phyloP scores from a whole-genome alignment of 257 asterid species.

The Primulina eburnea region DNA sequence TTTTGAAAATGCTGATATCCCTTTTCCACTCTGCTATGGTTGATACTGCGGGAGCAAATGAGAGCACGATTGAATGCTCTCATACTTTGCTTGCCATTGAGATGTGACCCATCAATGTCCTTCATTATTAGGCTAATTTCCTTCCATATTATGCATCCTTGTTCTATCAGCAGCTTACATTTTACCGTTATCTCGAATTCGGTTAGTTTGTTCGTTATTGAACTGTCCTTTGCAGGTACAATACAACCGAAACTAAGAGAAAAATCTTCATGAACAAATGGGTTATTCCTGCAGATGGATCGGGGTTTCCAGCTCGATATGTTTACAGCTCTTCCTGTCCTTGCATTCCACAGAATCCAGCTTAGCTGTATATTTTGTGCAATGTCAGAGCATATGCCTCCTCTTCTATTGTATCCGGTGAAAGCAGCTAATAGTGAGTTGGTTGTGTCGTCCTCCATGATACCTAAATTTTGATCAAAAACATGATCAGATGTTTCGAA shows the following conservation, averaged over 20 bases:
- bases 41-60: constrained; percentile 18
- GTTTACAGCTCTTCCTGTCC: constrained; percentile 17
- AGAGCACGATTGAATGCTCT: constrained; percentile 17
- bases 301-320: constrained; percentile 28
- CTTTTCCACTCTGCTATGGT: constrained; percentile 19
- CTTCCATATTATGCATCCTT: constrained; percentile 22
- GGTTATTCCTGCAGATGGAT: background rate
- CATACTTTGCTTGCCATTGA: constrained; percentile 20
- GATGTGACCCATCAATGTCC: constrained; percentile 20
- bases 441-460: background rate
- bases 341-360: constrained; percentile 21
- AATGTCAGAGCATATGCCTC: background rate
- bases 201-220: background rate
- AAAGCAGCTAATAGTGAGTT: background rate
- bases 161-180: constrained; percentile 16
- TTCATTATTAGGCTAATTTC: constrained; percentile 19
- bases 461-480: background rate
- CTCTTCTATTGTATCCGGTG: background rate
- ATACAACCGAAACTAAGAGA: constrained; percentile 17
- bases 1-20: constrained; percentile 14
- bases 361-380: constrained; percentile 18
- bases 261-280: background rate
- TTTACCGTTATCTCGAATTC: constrained; percentile 21
- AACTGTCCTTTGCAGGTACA: background rate
- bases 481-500: background rate